Evolutionary conservation across 2,329 filamentous ascomycete genomes (phyloP).

Genomic region (Ceratocystis papillata): DNA sequence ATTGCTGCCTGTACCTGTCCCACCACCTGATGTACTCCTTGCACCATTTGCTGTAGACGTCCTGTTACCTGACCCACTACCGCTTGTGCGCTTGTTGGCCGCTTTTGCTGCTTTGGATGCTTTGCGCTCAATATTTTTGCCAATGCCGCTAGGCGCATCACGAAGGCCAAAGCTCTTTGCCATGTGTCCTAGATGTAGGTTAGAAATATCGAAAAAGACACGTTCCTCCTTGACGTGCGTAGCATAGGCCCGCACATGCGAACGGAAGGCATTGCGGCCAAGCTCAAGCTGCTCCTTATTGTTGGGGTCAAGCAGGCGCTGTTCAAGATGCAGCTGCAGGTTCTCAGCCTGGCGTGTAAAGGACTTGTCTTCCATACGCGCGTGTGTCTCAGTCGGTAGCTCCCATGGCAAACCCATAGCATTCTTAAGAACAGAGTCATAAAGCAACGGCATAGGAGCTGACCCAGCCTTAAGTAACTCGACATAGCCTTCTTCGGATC

Average conservation of each 20-base stretch:
- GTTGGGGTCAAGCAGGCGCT: conserved; percentile 41
- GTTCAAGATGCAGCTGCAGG: conserved; percentile 49
- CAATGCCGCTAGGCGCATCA: conserved; percentile 78
- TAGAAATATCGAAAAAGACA: conserved; percentile 79
- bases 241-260: conserved; percentile 86
- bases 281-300: conserved; percentile 63
- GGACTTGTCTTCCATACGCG: conserved; percentile 35
- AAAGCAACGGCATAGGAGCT: conserved; percentile 41
- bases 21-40: conserved; percentile 28
- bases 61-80: conserved; percentile 24
- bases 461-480: conserved; percentile 50
- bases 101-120: conserved; percentile 33
- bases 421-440: conserved; percentile 50
- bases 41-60: conserved; percentile 21
- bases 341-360: conserved; percentile 45
- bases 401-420: conserved; percentile 52
- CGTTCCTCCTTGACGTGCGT: conserved; percentile 84
- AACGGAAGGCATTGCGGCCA: conserved; percentile 76
- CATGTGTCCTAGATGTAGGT: conserved; percentile 81
- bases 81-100: conserved; percentile 29
- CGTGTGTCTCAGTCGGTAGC: conserved; percentile 60
- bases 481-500: conserved; percentile 85
- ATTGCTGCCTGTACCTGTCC: conserved; percentile 11
- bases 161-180: conserved; percentile 88
- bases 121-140: conserved; percentile 43